Evolutionary conservation across 352 stramenopile species (phyloP), one percentile per base, ranked within the genome.

Genomic region (Phytophthora constricta): DNA sequence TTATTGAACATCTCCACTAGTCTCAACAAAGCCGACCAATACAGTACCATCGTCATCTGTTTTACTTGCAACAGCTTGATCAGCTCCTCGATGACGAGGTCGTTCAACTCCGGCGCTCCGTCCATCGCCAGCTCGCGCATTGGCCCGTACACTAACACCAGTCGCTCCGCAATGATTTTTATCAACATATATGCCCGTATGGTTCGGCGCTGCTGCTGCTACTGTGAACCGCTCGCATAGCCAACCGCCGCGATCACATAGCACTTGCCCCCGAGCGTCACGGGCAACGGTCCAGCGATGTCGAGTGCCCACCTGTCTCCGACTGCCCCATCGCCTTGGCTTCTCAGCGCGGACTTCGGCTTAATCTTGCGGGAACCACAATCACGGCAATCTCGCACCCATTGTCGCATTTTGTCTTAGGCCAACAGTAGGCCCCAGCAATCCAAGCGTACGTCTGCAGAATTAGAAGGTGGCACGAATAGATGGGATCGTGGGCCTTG

Each of bases 291-390:
- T n/a, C n/a, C n/a, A n/a, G 54, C 58, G 0, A 69, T 3, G 37
- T 67, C 60, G 0, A 67, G 19, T 17, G 58, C 61, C 58, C 61
- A 76, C 0, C 58, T 57, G 31, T 72, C 58, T n/a, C n/a, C n/a
- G n/a, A n/a, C n/a, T n/a, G n/a, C n/a, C n/a, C n/a, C n/a, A n/a
- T n/a, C n/a, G n/a, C n/a, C n/a, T n/a, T n/a, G n/a, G n/a, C n/a
- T n/a, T n/a, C n/a, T n/a, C n/a, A n/a, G n/a, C n/a, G n/a, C n/a
- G n/a, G n/a, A n/a, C n/a, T n/a, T n/a, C n/a, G n/a, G n/a, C n/a
- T n/a, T n/a, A n/a, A n/a, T n/a, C n/a, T n/a, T n/a, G n/a, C n/a
- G n/a, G n/a, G n/a, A n/a, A n/a, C n/a, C n/a, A n/a, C n/a, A n/a
- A n/a, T n/a, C n/a, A n/a, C n/a, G n/a, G n/a, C n/a, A n/a, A n/a